Base-by-base conservation (phyloP, 805 yeast genomes). In the Wickerhamiella sorbophila region DNA sequence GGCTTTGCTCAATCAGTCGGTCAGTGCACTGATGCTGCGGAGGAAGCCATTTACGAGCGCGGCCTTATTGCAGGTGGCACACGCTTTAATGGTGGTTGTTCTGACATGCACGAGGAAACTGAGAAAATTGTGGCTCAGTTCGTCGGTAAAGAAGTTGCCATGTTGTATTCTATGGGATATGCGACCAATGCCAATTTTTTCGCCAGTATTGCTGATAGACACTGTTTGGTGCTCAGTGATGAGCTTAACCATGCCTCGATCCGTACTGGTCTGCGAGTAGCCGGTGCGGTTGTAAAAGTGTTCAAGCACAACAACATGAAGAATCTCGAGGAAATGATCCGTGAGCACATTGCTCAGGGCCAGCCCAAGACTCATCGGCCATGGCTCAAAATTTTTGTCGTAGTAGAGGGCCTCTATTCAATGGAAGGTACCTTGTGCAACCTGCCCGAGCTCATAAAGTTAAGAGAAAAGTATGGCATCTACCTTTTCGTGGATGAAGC, bases 1-100 rank as follows among this genome's bases (percentile, higher is more conserved):
- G 99, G 99, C 1, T 91, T 91, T 64, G 98, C 95, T 18, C 97
- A 91, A 64, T 79, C 94, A 41, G 79, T 76, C 49, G 99, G 99
- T 46, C 70, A 68, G 42, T 91, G 99, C 62, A 85, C 96, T 2
- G 86, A 79, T 46, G 70, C 70, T 40, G 80, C 95, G 6, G 66
- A 81, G 48, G 64, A 71, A 33, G 59, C 74, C 31, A 70, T 84
- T 33, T 65, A 71, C n/a, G 63, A 74, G 37, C 75, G 78, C 53
- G 97, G 97, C 40, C 68, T 85, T 33, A 71, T 86, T 8, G 70
- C 79, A 2, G 77, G 88, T 49, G 87, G 94, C 35, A 75, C 96
- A 35, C 72, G 94, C 55, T 67, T 73, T 46, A 62, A 69, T 34
- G 69, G 75, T 41, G 99, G 97, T 40, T 75, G 91, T 5, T 71